A percentile compares a stretch with the other conserved stretches of the same genome.
Evolutionary conservation across 306 rosid genomes (phyloP).

Genomic region (Biancaea sappan): DNA sequence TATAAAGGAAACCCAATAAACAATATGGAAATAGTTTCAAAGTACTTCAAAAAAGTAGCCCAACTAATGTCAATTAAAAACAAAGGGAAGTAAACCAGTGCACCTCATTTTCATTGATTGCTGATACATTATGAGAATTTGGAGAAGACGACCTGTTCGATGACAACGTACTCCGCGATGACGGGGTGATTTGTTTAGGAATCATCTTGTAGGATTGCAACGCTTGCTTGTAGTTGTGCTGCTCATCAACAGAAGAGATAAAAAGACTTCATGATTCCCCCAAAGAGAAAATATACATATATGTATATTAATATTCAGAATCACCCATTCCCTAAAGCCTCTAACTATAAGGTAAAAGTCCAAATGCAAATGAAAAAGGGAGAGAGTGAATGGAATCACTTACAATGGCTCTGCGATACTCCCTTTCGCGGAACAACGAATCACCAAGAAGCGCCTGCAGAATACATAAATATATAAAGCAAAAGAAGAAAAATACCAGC

Average conservation of each 20-base stretch:
- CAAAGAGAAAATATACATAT: background rate
- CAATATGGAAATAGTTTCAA: conserved; percentile 16
- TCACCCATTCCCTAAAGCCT: conserved; percentile 20
- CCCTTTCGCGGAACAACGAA: conserved; percentile 75
- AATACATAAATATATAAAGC: background rate
- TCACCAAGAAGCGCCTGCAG: conserved; percentile 84
- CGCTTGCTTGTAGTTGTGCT: conserved; percentile 92
- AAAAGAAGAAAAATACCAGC: background rate
- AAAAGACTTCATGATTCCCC: conserved; percentile 17
- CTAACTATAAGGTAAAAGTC: background rate
- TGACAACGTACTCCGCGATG: conserved; percentile 65
- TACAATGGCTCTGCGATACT: conserved; percentile 92
- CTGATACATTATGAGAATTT: conserved; percentile 68
- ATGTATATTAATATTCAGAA: background rate
- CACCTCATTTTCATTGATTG: conserved; percentile 93
- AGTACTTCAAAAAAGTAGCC: conserved; percentile 11
- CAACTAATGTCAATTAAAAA: conserved; percentile 13
- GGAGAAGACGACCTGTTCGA: conserved; percentile 91
- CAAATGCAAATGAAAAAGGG: conserved; percentile 22
- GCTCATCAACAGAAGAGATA: conserved; percentile 35
- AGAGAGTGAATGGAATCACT: conserved; percentile 27
- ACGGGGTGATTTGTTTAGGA: conserved; percentile 65
- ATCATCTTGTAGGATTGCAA: conserved; percentile 77
- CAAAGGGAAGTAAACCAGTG: conserved; percentile 13
- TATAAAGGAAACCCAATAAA: conserved; percentile 24